These are phyloP conservation scores for Rubroboletus satanas DNA, from an alignment of 768 basidiomycete species.

Conservation along the genomic window DNA sequence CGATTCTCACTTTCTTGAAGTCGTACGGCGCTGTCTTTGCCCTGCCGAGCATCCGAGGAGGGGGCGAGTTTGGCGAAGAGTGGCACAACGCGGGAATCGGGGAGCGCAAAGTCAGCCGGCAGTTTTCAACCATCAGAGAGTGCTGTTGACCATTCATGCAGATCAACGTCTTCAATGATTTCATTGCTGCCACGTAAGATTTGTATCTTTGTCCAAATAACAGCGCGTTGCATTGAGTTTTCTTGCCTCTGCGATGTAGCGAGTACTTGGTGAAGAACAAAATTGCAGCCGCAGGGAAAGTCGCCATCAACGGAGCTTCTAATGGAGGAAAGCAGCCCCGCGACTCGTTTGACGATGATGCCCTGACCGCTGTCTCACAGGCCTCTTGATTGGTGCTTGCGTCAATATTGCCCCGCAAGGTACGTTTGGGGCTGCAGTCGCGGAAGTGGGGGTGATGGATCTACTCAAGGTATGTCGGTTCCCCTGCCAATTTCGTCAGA, in stretches of 20 bases:
- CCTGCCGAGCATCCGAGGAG: constrained; percentile 58
- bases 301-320: constrained; percentile 75
- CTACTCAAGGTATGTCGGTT: constrained; percentile 56
- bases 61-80: constrained; percentile 78
- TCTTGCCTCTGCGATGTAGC: constrained; percentile 32
- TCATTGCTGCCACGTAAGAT: constrained; percentile 73
- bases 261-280: constrained; percentile 71
- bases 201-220: not conserved
- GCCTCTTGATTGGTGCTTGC: constrained; percentile 81
- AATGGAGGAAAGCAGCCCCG: constrained; percentile 59
- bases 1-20: constrained; percentile 70
- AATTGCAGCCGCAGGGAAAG: constrained; percentile 63
- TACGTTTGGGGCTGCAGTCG: constrained; percentile 71
- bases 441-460: constrained; percentile 81
- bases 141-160: constrained; percentile 23
- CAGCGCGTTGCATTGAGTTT: not conserved
- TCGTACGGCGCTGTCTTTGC: constrained; percentile 67
- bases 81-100: constrained; percentile 74
- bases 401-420: constrained; percentile 75
- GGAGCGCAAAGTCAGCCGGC: constrained; percentile 57
- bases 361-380: constrained; percentile 32
- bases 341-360: not conserved
- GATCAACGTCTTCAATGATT: constrained; percentile 79
- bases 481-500: not conserved
- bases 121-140: not conserved